These are phyloP conservation scores for Ganoderma boninense DNA, from an alignment of 1,284 basidiomycete genomes.

Conservation along the genomic window DNA sequence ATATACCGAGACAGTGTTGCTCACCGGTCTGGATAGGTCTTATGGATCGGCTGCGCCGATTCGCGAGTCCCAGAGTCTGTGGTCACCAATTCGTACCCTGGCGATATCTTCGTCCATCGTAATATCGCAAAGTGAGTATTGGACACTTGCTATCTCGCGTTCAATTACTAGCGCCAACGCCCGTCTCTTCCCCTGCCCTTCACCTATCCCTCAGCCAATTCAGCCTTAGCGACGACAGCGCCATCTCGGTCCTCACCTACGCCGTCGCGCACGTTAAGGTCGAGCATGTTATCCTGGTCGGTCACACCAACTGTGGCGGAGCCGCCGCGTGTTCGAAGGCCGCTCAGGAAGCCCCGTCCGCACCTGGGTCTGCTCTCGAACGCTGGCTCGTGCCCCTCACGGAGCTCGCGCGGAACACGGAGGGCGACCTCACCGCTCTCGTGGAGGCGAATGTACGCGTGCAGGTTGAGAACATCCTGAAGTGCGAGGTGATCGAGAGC, in stretches of 20 bases:
- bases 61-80: conserved; percentile 72
- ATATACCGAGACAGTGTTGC: not conserved
- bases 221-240: conserved; percentile 80
- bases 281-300: conserved; percentile 85
- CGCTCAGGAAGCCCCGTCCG: conserved; percentile 39
- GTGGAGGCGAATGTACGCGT: conserved; percentile 81
- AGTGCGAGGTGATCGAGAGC: conserved; percentile 66
- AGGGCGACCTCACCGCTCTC: conserved; percentile 49
- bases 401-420: conserved; percentile 56
- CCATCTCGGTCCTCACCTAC: conserved; percentile 82
- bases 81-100: conserved; percentile 62
- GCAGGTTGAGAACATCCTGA: conserved; percentile 79
- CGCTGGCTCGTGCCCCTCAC: conserved; percentile 82
- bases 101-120: conserved; percentile 75
- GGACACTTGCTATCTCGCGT: conserved; percentile 26
- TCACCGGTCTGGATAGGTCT: conserved; percentile 49
- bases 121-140: conserved; percentile 68
- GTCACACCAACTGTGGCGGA: conserved; percentile 86
- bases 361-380: conserved; percentile 60
- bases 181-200: not conserved
- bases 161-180: not conserved
- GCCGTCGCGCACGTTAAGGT: conserved; percentile 84
- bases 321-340: conserved; percentile 68
- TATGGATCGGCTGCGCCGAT: conserved; percentile 81
- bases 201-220: conserved; percentile 67